phyloP scores from a whole-genome alignment of 2,329 filamentous ascomycete genomes.

The Raffaelea deltoideospora region DNA sequence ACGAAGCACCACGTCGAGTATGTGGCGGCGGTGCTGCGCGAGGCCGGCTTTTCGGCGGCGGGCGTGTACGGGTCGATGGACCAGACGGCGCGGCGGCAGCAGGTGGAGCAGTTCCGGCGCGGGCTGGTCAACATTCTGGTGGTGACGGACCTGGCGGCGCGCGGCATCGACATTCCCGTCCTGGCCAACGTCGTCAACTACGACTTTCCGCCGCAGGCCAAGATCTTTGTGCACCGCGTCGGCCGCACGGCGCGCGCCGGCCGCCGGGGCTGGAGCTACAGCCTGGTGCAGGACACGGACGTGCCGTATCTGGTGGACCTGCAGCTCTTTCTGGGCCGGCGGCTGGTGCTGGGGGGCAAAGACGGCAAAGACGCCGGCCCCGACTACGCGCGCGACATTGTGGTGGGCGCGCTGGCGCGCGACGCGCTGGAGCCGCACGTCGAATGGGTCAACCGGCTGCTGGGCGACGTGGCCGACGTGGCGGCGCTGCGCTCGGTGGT shows the following conservation, averaged over 20 bases:
- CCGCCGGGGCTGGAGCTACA: slow-evolving; percentile 87
- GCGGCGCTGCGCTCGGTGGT: slow-evolving; percentile 56
- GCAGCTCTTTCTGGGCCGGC: slow-evolving; percentile 84
- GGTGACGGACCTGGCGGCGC: slow-evolving; percentile 88
- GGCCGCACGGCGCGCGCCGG: slow-evolving; percentile 92
- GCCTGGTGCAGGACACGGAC: slow-evolving; percentile 74
- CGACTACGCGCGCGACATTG: slow-evolving; percentile 64
- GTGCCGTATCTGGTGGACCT: slow-evolving; percentile 85
- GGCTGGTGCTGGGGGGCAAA: slow-evolving; percentile 59
- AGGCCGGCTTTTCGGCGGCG: slow-evolving; percentile 76
- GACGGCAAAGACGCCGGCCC: slow-evolving; percentile 35
- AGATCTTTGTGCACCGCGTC: slow-evolving; percentile 92
- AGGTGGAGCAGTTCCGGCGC: slow-evolving; percentile 77
- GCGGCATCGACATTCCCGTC: slow-evolving; percentile 95
- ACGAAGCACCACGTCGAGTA: slow-evolving; percentile 99
- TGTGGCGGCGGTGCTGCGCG: slow-evolving; percentile 60
- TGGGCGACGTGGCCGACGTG: slow-evolving; percentile 64
- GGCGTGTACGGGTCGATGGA: slow-evolving; percentile 92
- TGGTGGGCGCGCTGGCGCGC: slow-evolving; percentile 62
- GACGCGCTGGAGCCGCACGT: slow-evolving; percentile 59
- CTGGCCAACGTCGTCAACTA: slow-evolving; percentile 98
- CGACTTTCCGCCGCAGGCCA: slow-evolving; percentile 91
- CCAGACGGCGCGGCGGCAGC: slow-evolving; percentile 80
- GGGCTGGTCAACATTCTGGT: slow-evolving; percentile 83
- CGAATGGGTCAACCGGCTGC: slow-evolving; percentile 70